Base-by-base conservation (phyloP, 1,284 basidiomycete genomes). In the Pseudozyma sp. region DNA sequence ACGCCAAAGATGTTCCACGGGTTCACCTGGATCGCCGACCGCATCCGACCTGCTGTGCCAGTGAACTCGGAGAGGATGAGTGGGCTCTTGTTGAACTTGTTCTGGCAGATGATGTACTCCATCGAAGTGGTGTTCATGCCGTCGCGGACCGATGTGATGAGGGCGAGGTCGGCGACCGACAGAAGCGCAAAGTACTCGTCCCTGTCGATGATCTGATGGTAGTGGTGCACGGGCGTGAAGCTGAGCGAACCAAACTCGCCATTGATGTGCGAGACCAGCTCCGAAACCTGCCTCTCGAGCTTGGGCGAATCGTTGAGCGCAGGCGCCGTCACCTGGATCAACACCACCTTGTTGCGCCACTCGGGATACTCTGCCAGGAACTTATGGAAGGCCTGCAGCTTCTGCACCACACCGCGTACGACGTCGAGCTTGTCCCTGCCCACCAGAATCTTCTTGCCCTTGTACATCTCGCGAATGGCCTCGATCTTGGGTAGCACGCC, bases 161-260 rank as follows among this genome's bases (percentile, higher is more conserved):
- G 91, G 8, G 92, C 95, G 24, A 99, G 88, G 85, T 98, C 96
- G 11, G 96, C 96, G 0, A 94, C 94, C 31, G 90, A 92, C 19
- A 99, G 88, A n/a, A 99, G 88, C 1, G 94, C 96, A 86, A 97
- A 98, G 86, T 97, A 99, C 86, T 99, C 96, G 85, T 98, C 94
- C 84, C 86, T 74, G 84, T 97, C 96, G 80, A 99, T 91, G 5
- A 94, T 91, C 86, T 99, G 96, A 86, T 99, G 96, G 52, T 98
- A 99, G 84, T 99, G 97, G 84, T 99, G 96, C n/a, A 98, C 93
- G 10, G 97, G 96, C 70, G 95, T 94, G 83, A 98, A 99, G 86
- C 97, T 94, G 47, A 99, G 87, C 67, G 90, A 92, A 40, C 96
- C 97, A 84, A 94, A 98, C 81, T 94, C 91, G 73, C 94, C 94